Evolutionary conservation across 192 early-diverging fungal species (phyloP), one percentile per base, ranked within the genome.

Genomic region (Gigaspora rosea): DNA sequence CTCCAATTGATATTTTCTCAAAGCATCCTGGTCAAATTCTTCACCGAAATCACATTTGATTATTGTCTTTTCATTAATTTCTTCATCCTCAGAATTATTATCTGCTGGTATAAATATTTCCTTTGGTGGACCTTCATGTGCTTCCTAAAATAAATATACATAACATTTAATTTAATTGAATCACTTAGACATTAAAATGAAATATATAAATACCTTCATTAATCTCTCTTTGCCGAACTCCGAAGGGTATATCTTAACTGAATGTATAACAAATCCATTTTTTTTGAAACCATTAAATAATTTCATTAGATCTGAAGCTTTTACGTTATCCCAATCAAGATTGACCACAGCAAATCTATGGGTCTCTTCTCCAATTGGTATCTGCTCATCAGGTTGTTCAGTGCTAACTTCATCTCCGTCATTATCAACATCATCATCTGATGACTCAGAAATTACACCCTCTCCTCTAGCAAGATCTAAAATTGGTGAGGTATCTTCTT

Each of bases 301-400:
- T 52, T 95, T 93, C 77, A 89, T 92, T 74, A 98, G 83, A 80
- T 98, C 97, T 0, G 80, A 78, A 0, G 97, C 90, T 73, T 94
- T 95, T 69, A 98, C 85, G 69, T 98, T 90, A 78, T 95, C 93
- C 97, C 97, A 98, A 80, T 99, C 96, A 89, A 99, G 80, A 78
- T 97, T 96, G 33, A 98, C 93, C 13, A 89, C 87, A 18, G 96
- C 97, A 71, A 98, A 89, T 32, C 96, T 85, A 32, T 80, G 78
- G 1, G 96, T 91, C 67, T 89, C 87, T 4, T 88, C 91, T 18
- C 87, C 90, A 76, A 79, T 66, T 27, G 85, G 83, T 47, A 91
- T 80, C 73, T 86, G 68, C n/a, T 79, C 77, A 27, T 83, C 80
- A 10, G 66, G 80, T 51, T 89, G 86, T n/a, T 85, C 88, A 0